Evolutionary conservation across 331 rosid genomes (phyloP).

Genomic region (Malus hybrid): DNA sequence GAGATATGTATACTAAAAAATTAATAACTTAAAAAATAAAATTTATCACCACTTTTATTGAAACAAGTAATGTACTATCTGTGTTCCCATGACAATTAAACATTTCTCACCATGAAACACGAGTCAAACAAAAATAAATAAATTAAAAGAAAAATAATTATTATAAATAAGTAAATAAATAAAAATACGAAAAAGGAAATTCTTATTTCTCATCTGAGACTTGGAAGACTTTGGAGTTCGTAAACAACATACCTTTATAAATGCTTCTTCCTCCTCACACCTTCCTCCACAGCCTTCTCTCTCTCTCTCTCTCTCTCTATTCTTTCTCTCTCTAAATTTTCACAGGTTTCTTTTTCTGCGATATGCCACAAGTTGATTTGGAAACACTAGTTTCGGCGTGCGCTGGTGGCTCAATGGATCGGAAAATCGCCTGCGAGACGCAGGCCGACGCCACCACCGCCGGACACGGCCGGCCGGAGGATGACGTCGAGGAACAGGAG

Average conservation of each 20-base stretch:
- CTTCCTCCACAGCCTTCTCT: not conserved
- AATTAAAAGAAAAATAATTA: not conserved
- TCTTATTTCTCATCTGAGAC: not conserved
- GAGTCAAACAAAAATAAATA: conserved; percentile 16
- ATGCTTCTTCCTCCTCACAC: not conserved
- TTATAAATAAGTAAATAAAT: not conserved
- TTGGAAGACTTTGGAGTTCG: not conserved
- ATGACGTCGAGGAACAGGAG: conserved; percentile 24
- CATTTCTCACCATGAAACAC: not conserved
- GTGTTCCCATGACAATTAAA: no score
- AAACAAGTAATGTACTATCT: rapidly evolving
- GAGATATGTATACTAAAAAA: rapidly evolving
- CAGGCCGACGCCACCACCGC: conserved; percentile 11
- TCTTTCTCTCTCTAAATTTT: not conserved
- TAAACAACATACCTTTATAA: not conserved
- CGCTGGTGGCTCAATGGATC: conserved; percentile 48
- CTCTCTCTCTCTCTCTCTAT: not conserved
- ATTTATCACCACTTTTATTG: no score
- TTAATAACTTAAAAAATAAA: no score
- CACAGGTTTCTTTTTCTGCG: not conserved
- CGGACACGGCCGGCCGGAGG: conserved; percentile 13
- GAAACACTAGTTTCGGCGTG: conserved; percentile 55
- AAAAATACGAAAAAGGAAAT: not conserved
- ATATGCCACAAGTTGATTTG: conserved; percentile 64
- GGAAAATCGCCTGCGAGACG: conserved; percentile 70